These are phyloP conservation scores for Terana coerulea DNA, from an alignment of 768 basidiomycete genomes.

Conservation along the genomic window DNA sequence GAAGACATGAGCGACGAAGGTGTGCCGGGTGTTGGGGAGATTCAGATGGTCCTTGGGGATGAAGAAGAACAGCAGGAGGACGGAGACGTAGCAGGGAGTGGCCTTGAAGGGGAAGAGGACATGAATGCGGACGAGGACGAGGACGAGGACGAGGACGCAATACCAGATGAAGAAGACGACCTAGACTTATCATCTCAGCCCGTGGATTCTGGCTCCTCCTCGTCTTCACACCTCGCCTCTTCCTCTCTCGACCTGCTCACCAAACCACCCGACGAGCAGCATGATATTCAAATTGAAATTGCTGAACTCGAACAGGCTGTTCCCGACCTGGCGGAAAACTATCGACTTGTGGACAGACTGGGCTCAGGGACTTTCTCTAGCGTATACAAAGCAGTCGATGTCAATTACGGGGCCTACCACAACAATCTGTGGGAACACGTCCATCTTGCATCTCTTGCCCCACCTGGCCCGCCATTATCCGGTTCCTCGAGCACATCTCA, in stretches of 20 bases:
- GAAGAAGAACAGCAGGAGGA: conserved; percentile 27
- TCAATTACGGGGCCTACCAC: conserved; percentile 69
- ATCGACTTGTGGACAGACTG: conserved; percentile 82
- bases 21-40: conserved; percentile 23
- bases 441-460: conserved; percentile 53
- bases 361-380: conserved; percentile 99
- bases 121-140: conserved; percentile 29
- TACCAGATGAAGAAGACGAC: conserved; percentile 33
- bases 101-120: conserved; percentile 18
- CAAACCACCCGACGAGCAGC: conserved; percentile 63
- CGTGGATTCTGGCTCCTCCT: neutral
- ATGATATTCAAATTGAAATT: conserved; percentile 78
- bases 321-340: conserved; percentile 61
- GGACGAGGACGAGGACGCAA: conserved; percentile 30
- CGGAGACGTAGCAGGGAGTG: conserved; percentile 25
- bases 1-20: conserved; percentile 52
- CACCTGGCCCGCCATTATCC: too few relatives aligned
- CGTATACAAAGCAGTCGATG: conserved; percentile 96
- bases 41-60: neutral
- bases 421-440: conserved; percentile 69
- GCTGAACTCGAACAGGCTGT: conserved; percentile 61
- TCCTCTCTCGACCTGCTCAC: conserved; percentile 59
- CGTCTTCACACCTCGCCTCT: conserved; percentile 35
- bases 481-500: too few relatives aligned
- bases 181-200: neutral